Evolutionary conservation across 805 yeast genomes (phyloP).

Genomic region (Brettanomyces naardenensis): DNA sequence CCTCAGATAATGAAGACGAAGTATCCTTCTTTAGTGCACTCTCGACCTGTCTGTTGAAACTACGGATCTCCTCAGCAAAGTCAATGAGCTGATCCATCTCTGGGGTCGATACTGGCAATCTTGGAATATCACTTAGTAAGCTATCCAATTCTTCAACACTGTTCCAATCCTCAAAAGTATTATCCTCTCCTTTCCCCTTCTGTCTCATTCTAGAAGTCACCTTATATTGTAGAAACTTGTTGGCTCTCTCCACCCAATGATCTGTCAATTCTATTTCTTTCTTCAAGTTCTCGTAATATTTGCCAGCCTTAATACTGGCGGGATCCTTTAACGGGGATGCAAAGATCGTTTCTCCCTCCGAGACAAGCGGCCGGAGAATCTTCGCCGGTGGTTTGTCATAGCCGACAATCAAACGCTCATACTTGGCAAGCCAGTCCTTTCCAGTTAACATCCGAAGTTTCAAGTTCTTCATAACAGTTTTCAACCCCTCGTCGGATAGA

Average conservation of each 20-base stretch:
- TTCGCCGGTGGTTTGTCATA: constrained; percentile 41
- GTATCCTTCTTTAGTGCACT: constrained; percentile 22
- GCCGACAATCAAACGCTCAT: constrained; percentile 31
- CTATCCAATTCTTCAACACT: constrained; percentile 27
- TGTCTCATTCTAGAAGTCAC: constrained; percentile 38
- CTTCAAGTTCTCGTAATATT: constrained; percentile 27
- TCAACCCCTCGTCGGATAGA: constrained; percentile 47
- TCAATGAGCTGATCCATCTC: constrained; percentile 56
- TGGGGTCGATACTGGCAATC: constrained; percentile 41
- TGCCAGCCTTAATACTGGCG: constrained; percentile 7
- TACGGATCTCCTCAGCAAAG: constrained; percentile 41
- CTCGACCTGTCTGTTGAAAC: constrained; percentile 41
- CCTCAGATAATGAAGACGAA: constrained; percentile 32
- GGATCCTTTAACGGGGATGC: not conserved
- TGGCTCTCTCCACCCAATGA: constrained; percentile 49
- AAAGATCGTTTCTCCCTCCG: constrained; percentile 49
- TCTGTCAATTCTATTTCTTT: constrained; percentile 37
- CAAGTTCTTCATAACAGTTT: constrained; percentile 28
- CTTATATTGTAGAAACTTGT: constrained; percentile 40
- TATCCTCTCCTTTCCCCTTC: not conserved
- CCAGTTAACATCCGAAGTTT: constrained; percentile 36
- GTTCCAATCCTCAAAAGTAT: constrained; percentile 2
- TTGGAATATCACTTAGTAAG: constrained; percentile 40
- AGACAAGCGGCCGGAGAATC: constrained; percentile 32
- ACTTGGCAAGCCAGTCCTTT: constrained; percentile 43